These are phyloP conservation scores for Cicer arietinum DNA, from an alignment of 306 rosid species.

Conservation along the genomic window DNA sequence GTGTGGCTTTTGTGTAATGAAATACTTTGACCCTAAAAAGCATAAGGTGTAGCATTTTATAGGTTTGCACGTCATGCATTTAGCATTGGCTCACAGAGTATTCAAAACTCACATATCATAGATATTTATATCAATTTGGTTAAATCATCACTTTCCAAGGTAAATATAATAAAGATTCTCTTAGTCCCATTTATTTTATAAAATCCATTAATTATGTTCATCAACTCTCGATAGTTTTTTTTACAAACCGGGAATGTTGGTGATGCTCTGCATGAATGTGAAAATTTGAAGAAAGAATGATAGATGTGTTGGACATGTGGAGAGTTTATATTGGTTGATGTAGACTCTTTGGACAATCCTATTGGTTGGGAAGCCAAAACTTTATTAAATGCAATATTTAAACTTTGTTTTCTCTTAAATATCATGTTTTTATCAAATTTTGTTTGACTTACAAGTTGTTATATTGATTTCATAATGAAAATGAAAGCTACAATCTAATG, in stretches of 20 bases:
- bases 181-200: constrained; percentile 21
- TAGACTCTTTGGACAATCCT: no score
- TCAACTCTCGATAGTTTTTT: constrained; percentile 38
- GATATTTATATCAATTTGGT: constrained; percentile 84
- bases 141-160: constrained; percentile 68
- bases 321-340: no score
- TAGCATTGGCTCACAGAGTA: constrained; percentile 46
- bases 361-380: no score
- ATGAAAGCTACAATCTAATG: no score
- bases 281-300: constrained; percentile 66
- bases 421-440: no score
- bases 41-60: constrained; percentile 49
- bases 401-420: no score
- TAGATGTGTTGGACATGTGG: no score
- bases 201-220: neutral
- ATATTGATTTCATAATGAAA: no score
- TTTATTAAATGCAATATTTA: no score
- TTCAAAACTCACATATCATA: constrained; percentile 54
- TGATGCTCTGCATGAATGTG: constrained; percentile 85
- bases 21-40: constrained; percentile 56
- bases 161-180: constrained; percentile 39
- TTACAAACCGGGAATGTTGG: constrained; percentile 75
- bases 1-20: constrained; percentile 61
- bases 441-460: no score
- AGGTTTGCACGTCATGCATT: constrained; percentile 73